phyloP scores from a whole-genome alignment of 2,329 filamentous ascomycete genomes.

The Aspergillus neotritici region DNA sequence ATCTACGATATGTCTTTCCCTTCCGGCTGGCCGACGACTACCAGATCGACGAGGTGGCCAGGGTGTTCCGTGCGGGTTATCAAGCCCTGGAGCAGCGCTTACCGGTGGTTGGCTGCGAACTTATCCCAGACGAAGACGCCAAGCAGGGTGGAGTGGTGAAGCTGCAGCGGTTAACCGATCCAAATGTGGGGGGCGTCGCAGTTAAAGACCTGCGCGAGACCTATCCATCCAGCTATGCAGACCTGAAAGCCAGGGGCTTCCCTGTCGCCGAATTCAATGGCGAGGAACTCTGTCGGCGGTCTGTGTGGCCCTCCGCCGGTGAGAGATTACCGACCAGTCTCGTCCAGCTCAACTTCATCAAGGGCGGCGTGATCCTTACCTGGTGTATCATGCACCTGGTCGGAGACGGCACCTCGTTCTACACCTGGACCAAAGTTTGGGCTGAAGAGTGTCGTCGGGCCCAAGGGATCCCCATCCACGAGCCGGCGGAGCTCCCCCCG shows the following conservation, averaged over 20 bases:
- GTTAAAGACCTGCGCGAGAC: slow-evolving; percentile 41
- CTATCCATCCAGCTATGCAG: slow-evolving; percentile 33
- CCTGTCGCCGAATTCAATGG: slow-evolving; percentile 48
- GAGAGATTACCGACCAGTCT: slow-evolving; percentile 35
- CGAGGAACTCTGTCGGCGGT: slow-evolving; percentile 27
- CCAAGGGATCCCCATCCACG: slow-evolving; percentile 20
- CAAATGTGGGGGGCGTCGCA: slow-evolving; percentile 25
- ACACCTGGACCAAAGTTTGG: slow-evolving; percentile 30
- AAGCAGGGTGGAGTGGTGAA: slow-evolving; percentile 31
- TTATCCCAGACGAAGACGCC: slow-evolving; percentile 25
- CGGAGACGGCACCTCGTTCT: slow-evolving; percentile 31
- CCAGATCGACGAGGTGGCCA: slow-evolving; percentile 21
- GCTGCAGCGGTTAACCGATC: slow-evolving; percentile 12
- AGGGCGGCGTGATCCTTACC: slow-evolving; percentile 47
- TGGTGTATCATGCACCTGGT: slow-evolving; percentile 28
- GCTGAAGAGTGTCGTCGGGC: slow-evolving; percentile 32
- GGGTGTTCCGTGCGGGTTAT: slow-evolving; percentile 26
- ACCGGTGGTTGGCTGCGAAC: slow-evolving; percentile 29
- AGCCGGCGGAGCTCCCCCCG: slow-evolving; percentile 21
- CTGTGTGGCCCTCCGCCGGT: slow-evolving; percentile 28
- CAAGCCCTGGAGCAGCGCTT: slow-evolving; percentile 25
- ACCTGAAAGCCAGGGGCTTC: slow-evolving; percentile 35
- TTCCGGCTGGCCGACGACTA: slow-evolving; percentile 31
- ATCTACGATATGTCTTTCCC: slow-evolving; percentile 32
- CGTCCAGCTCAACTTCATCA: slow-evolving; percentile 48